Evolutionary conservation across 257 asterid species (phyloP), one percentile per base, ranked within the genome.

Genomic region (Scutellaria barbata): DNA sequence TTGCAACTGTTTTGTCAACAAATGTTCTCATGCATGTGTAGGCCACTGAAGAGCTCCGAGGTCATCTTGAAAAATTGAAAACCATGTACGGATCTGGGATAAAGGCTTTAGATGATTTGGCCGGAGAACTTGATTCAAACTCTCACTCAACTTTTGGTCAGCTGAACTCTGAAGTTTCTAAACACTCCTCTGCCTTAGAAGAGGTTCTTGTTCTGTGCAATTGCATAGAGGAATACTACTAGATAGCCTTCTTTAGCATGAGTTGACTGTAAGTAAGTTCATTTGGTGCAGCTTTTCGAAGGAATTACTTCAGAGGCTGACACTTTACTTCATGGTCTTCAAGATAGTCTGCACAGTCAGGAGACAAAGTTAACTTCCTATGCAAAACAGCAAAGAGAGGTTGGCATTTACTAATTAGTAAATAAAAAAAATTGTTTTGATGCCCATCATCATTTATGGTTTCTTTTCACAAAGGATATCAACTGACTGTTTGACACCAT

Each of bases 11-110:
- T 55, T 69, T 45, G 16, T 59, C 60, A 45, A 69, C 11, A 46
- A 61, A 37, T 46, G 54, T 63, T 66, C 63, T 74, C 68, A 39
- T 71, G 63, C 62, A 16, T 30, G 76, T 79, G 74, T 55, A 95
- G 99, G 98, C 96, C 56, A 88, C 97, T 59, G 94, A 87, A 77
- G 96, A 81, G 88, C 99, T 95, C 60, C 89, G 90, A 76, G 71
- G 72, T 42, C 83, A 73, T 78, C 84, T 91, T 6, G 92, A 85
- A 73, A 86, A 85, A 73, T 64, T 95, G 86, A 89, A 89, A 77
- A 79, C 74, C 70, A 84, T 85, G 90, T 92, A 86, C 77, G 92
- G 96, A 62, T 82, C 88, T 71, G 96, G 98, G 66, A 87, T 95
- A 81, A 75, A 92, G 77, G 79, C 85, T 79, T 83, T 95, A 79